Evolutionary conservation across 169 alveolate species (phyloP), one percentile per base, ranked within the genome.

Genomic region (Plasmodium gaboni): DNA sequence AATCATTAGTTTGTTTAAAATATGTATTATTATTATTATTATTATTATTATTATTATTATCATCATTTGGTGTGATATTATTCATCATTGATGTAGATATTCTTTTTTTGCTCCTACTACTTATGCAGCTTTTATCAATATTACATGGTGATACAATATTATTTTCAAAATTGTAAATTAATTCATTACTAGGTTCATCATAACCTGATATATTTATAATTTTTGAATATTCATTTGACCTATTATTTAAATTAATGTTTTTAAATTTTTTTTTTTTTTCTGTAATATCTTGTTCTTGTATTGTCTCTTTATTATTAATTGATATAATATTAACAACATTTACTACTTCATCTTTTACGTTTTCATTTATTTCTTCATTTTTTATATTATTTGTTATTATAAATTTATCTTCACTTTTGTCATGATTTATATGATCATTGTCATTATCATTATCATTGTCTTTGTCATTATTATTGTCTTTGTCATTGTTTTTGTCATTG

Each of bases 71-170:
- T 32, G 44, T 32, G 44, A 5, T 32, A 44, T 55, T 50, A 28
- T 24, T 12, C 3, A 17, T 53, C n/a, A 59, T 63, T 38, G 57
- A 65, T 3, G 91, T 83, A 2, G 85, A 44, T 15, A 83, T 83
- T 42, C 91, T 68, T 69, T 83, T 83, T 44, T 83, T 83, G 68
- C 61, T 83, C 50, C 32, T 83, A 38, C 83, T 67, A 24, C 60
- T 53, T 51, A 71, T 44, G 22, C 68, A 64, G 6, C 64, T 71
- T 57, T 76, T 61, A 17, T 76, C 88, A 9, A 76, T 76, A 26
- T 64, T 38, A 10, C n/a, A 50, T n/a, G 51, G 13, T 4, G 28
- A 15, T 15, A 32, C 15, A 3, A 15, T 12, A 28, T 51, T 2
- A 32, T 10, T 73, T 61, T 46, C 74, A 46, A 5, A 7, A 17